phyloP scores from a whole-genome alignment of 2,329 filamentous ascomycete genomes.

The Helotiales sp. region DNA sequence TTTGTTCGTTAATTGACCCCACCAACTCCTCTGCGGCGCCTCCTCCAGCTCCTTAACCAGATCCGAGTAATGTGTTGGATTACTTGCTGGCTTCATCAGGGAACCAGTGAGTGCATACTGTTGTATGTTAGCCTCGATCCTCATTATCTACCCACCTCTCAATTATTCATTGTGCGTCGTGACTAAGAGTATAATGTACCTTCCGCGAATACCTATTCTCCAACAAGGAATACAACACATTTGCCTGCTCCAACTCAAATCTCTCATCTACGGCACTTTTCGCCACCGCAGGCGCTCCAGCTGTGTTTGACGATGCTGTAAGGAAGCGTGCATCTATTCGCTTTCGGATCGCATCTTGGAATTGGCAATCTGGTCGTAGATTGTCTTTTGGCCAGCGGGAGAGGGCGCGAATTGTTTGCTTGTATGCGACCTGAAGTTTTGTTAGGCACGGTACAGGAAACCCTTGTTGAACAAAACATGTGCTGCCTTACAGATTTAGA shows the following conservation, averaged over 20 bases:
- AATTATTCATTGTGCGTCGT: background rate
- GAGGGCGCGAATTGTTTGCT: constrained; percentile 51
- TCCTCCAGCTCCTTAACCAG: constrained; percentile 62
- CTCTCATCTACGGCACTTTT: constrained; percentile 39
- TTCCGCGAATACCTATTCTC: constrained; percentile 58
- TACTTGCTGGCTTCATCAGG: constrained; percentile 58
- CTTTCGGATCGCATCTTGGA: constrained; percentile 55
- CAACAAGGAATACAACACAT: constrained; percentile 59
- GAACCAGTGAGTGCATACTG: constrained; percentile 50
- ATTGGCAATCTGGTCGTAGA: constrained; percentile 62
- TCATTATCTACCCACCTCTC: too few species aligned
- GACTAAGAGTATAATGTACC: constrained; percentile 39
- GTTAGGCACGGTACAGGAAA: constrained; percentile 1
- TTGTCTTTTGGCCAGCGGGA: constrained; percentile 63
- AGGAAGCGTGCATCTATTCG: constrained; percentile 41
- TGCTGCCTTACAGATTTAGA: constrained; percentile 32
- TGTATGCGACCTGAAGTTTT: constrained; percentile 41
- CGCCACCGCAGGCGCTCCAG: constrained; percentile 1
- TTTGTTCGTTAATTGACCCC: constrained; percentile 52
- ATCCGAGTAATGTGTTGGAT: constrained; percentile 64
- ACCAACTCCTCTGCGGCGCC: constrained; percentile 57
- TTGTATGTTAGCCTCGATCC: background rate
- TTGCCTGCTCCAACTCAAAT: constrained; percentile 55
- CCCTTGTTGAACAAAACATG: too few species aligned
- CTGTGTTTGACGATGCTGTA: constrained; percentile 20